Percentiles rank a stretch among this genome's conserved stretches.
Conservation (phyloP, 106 monocot genomes). For the Dendrobium catenatum region DNA sequence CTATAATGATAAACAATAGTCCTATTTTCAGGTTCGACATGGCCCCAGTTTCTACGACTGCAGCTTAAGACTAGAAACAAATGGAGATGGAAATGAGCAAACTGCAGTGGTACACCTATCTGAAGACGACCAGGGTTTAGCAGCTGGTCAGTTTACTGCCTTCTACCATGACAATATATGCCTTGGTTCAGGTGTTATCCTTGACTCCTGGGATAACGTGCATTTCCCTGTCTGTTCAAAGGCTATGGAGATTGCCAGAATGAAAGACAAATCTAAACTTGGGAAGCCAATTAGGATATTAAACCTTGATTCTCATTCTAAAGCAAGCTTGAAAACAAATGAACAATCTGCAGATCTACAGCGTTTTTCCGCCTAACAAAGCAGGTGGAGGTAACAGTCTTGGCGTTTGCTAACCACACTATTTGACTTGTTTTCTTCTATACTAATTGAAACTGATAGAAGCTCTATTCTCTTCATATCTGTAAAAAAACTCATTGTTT, state of each 20-base stretch:
- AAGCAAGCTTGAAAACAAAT: background rate
- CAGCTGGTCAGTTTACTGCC: conserved; percentile 89
- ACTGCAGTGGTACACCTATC: conserved; percentile 46
- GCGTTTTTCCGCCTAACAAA: background rate
- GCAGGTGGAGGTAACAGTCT: background rate
- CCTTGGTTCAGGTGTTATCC: conserved; percentile 83
- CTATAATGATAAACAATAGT: background rate
- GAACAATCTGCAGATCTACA: background rate
- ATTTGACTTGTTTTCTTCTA: background rate
- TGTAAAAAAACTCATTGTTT: background rate
- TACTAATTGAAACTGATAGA: background rate
- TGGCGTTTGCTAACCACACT: too few species aligned
- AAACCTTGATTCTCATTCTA: conserved; percentile 30
- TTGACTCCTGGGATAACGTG: conserved; percentile 61
- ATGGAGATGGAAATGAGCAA: conserved; percentile 21
- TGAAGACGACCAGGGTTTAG: conserved; percentile 97
- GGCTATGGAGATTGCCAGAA: conserved; percentile 67
- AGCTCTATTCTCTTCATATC: background rate
- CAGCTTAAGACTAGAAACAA: conserved; percentile 29
- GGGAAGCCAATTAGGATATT: conserved; percentile 80
- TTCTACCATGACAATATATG: conserved; percentile 64
- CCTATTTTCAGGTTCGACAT: conserved; percentile 68
- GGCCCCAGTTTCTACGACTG: conserved; percentile 81
- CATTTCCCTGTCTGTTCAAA: conserved; percentile 68
- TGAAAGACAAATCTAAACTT: conserved; percentile 74